Evolutionary conservation across 2,329 filamentous ascomycete species (phyloP).

Genomic region (Emmonsiellopsis sp.): DNA sequence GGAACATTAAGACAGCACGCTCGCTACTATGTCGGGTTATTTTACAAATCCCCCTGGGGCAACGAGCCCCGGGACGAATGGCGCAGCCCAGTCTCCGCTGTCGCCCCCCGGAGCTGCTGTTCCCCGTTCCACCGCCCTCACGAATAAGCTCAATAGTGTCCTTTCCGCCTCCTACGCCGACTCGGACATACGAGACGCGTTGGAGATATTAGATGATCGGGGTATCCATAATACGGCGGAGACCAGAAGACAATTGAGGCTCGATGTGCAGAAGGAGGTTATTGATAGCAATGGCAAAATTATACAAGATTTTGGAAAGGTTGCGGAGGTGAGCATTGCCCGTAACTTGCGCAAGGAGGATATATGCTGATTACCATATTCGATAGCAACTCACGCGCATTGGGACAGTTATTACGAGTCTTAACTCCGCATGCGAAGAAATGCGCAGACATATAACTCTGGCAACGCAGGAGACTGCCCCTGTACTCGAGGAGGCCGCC

Average conservation of each 20-base stretch:
- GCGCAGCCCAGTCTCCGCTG: slow-evolving; percentile 1
- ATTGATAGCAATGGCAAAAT: slow-evolving; percentile 88
- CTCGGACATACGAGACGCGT: slow-evolving; percentile 76
- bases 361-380: slow-evolving; percentile 6
- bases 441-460: slow-evolving; percentile 69
- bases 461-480: slow-evolving; percentile 64
- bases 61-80: slow-evolving; percentile 4
- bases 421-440: slow-evolving; percentile 70
- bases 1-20: background rate
- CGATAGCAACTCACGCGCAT: slow-evolving; percentile 75
- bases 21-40: slow-evolving; percentile 6
- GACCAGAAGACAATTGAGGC: slow-evolving; percentile 65
- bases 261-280: slow-evolving; percentile 83
- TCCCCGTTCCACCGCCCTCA: slow-evolving; percentile 53
- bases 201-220: slow-evolving; percentile 66
- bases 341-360: background rate
- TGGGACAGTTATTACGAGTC: slow-evolving; percentile 62
- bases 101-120: background rate
- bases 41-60: slow-evolving; percentile 1
- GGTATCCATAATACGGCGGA: slow-evolving; percentile 65
- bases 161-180: slow-evolving; percentile 90
- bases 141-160: slow-evolving; percentile 72
- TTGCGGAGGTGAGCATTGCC: slow-evolving; percentile 62
- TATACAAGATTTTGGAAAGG: slow-evolving; percentile 75
- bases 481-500: slow-evolving; percentile 68